Base-by-base conservation (phyloP, 768 basidiomycete species). In the Rhizopogon vinicolor region DNA sequence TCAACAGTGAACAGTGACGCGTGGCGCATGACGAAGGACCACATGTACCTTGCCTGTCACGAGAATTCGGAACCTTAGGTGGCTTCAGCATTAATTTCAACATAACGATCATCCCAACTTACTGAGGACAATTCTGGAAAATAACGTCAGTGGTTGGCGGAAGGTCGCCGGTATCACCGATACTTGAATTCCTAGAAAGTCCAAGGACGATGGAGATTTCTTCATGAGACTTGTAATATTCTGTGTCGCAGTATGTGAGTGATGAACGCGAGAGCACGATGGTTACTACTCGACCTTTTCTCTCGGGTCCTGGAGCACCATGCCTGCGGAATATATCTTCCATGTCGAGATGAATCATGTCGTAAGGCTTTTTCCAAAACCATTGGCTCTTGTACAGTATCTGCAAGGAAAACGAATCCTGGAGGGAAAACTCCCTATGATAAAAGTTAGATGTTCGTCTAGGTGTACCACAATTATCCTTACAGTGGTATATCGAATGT, bases 41-140 rank as follows among this genome's bases (percentile, higher is more conserved):
- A 7, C 14, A 4, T n/a, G 4, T 57, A 57, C 56, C 44, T 57
- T 45, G 46, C 56, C 56, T 28, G 53, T 42, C 2, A 57, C 52
- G 3, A 57, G 16, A 35, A 57, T 41, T 31, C 56, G 56, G 39
- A 57, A 57, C 16, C 56, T 57, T 43, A n/a, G 4, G n/a, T 1
- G 7, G 4, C 19, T 18, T 10, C 29, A 8, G 29, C 7, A 19
- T 18, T 7, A 41, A 22, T 10, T 1, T 29, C 13, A 35, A 41
- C 9, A 33, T 5, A 3, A 3, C 3, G 16, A 14, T 39, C 1
- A 4, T 22, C 37, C 28, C 25, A n/a, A 45, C 55, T 44, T 22
- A 53, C 55, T 51, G 43, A 54, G 45, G 51, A 39, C 55, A 56
- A 13, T 25, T 22, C 5, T 14, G 7, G 28, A 40, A 28, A 14